A percentile compares a stretch with the other conserved stretches of the same genome.
These are phyloP conservation scores for Nannizziopsis arthrosporioides DNA, from an alignment of 2,329 filamentous ascomycete genomes.

Conservation along the genomic window DNA sequence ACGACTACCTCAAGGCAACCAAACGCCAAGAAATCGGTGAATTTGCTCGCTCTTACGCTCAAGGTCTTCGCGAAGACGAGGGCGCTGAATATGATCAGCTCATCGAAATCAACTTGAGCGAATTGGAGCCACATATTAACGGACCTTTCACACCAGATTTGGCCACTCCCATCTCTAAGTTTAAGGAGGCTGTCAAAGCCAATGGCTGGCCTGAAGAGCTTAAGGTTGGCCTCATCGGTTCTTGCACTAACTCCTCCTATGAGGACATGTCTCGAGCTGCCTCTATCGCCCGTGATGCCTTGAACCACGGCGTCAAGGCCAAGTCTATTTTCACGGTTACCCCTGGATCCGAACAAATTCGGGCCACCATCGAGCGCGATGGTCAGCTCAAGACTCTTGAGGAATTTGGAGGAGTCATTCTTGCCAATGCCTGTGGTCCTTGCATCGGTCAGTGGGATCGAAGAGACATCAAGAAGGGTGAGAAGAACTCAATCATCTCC, in stretches of 20 bases:
- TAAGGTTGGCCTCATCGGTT: slow-evolving; percentile 93
- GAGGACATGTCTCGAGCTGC: slow-evolving; percentile 90
- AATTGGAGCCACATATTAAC: slow-evolving; percentile 97
- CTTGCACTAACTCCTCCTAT: slow-evolving; percentile 87
- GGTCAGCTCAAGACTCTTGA: slow-evolving; percentile 90
- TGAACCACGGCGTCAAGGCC: slow-evolving; percentile 85
- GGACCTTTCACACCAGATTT: slow-evolving; percentile 97
- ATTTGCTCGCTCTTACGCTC: slow-evolving; percentile 70
- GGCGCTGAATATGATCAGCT: slow-evolving; percentile 91
- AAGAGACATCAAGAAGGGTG: slow-evolving; percentile 84
- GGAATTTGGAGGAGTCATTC: slow-evolving; percentile 86
- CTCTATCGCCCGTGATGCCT: slow-evolving; percentile 80
- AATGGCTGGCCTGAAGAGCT: slow-evolving; percentile 95
- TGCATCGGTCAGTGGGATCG: slow-evolving; percentile 96
- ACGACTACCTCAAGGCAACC: slow-evolving; percentile 85
- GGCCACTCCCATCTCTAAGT: slow-evolving; percentile 94
- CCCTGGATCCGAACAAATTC: slow-evolving; percentile 92
- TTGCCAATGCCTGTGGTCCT: slow-evolving; percentile 89
- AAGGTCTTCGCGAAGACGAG: slow-evolving; percentile 76
- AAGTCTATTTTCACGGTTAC: slow-evolving; percentile 91
- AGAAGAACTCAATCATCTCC: slow-evolving; percentile 90
- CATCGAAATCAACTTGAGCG: slow-evolving; percentile 88
- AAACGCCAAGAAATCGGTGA: slow-evolving; percentile 86
- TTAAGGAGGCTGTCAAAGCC: slow-evolving; percentile 82
- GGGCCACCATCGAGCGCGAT: slow-evolving; percentile 81